phyloP scores from a whole-genome alignment of 306 rosid genomes.

The Dalbergia cochinchinensis region DNA sequence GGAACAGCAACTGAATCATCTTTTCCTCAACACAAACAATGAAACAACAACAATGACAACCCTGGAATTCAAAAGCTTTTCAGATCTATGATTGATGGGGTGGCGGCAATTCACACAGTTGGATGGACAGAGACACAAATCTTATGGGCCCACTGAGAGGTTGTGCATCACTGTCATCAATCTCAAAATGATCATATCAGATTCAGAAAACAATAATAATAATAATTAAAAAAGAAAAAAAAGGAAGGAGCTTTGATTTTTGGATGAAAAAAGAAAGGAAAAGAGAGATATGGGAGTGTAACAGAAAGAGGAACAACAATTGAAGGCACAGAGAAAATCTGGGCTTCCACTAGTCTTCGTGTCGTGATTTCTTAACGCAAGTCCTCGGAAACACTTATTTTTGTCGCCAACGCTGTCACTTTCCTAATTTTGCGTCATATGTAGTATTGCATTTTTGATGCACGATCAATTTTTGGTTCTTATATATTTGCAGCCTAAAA shows the following conservation, averaged over 20 bases:
- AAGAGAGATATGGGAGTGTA: neutral
- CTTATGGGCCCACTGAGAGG: constrained; percentile 18
- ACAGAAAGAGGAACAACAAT: constrained; percentile 8
- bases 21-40: neutral
- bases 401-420: neutral
- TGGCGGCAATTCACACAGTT: constrained; percentile 8
- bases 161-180: constrained; percentile 39
- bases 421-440: constrained; percentile 12
- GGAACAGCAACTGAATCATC: constrained; percentile 78
- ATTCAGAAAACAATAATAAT: neutral
- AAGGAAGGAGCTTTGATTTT: neutral
- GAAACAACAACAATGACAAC: neutral
- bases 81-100: constrained; percentile 42
- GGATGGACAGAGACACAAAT: neutral
- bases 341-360: neutral
- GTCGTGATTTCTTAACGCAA: neutral
- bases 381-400: constrained; percentile 24
- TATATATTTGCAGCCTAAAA: neutral
- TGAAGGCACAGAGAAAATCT: neutral
- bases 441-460: neutral
- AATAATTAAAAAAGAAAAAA: neutral
- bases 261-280: neutral
- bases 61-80: constrained; percentile 18
- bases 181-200: constrained; percentile 16
- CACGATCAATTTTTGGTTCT: neutral